Conservation (phyloP, 176 grass and related monocot genomes). For the Miscanthus lutarioriparius region DNA sequence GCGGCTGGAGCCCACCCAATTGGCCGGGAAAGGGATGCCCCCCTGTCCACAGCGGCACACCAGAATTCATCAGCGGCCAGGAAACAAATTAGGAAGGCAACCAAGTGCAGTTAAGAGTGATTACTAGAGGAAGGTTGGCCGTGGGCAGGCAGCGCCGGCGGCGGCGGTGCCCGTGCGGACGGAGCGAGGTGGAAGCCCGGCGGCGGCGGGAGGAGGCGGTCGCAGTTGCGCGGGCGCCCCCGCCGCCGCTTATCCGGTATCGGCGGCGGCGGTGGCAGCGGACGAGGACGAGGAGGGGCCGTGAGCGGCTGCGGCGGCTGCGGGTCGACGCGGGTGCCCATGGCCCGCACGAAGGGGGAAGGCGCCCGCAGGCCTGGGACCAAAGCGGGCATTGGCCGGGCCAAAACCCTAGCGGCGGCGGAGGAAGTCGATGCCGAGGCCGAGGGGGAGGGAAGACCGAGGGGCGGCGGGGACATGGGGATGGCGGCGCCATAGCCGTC, state of each 20-base stretch:
- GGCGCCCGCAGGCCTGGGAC: constrained; percentile 39
- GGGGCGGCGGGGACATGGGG: constrained; percentile 1
- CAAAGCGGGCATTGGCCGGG: background rate
- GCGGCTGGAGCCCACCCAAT: constrained; percentile 36
- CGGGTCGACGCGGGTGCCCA: constrained; percentile 50
- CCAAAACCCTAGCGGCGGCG: constrained; percentile 3
- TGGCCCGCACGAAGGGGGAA: constrained; percentile 52
- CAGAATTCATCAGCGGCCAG: background rate
- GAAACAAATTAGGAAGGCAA: too few species aligned
- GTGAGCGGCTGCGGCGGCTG: constrained; percentile 26
- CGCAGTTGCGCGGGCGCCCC: constrained; percentile 40
- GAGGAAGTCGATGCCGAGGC: background rate
- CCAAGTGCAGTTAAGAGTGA: background rate
- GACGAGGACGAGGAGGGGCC: background rate
- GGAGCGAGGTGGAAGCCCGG: constrained; percentile 19
- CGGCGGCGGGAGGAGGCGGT: constrained; percentile 32
- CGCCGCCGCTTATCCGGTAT: constrained; percentile 21
- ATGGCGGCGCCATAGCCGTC: background rate
- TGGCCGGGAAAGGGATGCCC: background rate
- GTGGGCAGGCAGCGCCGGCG: constrained; percentile 11
- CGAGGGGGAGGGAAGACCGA: background rate
- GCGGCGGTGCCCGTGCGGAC: background rate
- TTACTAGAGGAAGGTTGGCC: background rate
- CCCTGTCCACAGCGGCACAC: background rate
- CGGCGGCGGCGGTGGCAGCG: background rate